These are phyloP conservation scores for Geotrichum cucujoidarum DNA, from an alignment of 1,139 yeast species.

Conservation along the genomic window DNA sequence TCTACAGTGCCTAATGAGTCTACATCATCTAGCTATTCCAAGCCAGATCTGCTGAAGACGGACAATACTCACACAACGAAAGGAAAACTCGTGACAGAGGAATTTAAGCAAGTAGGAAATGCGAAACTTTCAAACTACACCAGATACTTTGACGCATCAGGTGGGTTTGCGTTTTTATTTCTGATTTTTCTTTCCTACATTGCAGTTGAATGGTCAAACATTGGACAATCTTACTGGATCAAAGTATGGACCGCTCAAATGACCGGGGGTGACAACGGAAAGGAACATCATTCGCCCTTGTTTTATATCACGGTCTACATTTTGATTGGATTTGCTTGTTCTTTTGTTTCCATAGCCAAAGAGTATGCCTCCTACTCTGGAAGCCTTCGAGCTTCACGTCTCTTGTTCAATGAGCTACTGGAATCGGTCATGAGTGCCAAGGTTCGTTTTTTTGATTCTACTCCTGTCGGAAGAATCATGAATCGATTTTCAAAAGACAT, in stretches of 20 bases:
- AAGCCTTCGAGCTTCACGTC: conserved; percentile 75
- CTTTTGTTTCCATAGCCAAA: conserved; percentile 53
- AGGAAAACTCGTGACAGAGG: conserved; percentile 75
- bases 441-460: conserved; percentile 64
- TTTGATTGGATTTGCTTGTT: conserved; percentile 58
- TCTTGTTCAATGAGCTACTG: conserved; percentile 63
- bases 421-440: conserved; percentile 66
- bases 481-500: conserved; percentile 74
- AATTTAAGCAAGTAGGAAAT: conserved; percentile 75
- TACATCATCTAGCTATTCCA: conserved; percentile 19
- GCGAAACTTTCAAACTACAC: conserved; percentile 67
- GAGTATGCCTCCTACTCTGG: conserved; percentile 58
- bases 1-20: conserved; percentile 26
- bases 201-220: conserved; percentile 53
- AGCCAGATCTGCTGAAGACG: conserved; percentile 16
- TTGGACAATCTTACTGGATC: conserved; percentile 80
- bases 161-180: conserved; percentile 50
- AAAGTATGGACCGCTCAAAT: conserved; percentile 60
- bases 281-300: conserved; percentile 40
- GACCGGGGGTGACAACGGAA: conserved; percentile 1
- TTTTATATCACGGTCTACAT: conserved; percentile 69
- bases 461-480: conserved; percentile 66
- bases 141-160: conserved; percentile 64
- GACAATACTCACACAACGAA: conserved; percentile 26
- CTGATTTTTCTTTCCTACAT: conserved; percentile 46